These are phyloP conservation scores for Xylaria polymorpha DNA, from an alignment of 2,329 filamentous ascomycete genomes.

Conservation along the genomic window DNA sequence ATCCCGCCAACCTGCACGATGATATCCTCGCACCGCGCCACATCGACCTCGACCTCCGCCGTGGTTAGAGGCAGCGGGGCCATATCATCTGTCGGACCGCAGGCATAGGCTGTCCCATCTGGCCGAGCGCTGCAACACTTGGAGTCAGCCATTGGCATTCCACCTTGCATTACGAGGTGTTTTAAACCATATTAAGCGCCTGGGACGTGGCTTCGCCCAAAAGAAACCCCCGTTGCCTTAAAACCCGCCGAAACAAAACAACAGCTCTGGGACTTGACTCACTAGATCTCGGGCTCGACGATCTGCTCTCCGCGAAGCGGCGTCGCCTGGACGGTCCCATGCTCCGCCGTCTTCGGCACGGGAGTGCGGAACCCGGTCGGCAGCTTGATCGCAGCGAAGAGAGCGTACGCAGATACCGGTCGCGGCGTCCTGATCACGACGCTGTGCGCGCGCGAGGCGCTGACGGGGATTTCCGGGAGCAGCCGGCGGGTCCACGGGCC, in stretches of 20 bases:
- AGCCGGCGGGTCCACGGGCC: conserved; percentile 61
- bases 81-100: conserved; percentile 72
- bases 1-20: conserved; percentile 69
- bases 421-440: conserved; percentile 56
- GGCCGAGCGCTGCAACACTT: conserved; percentile 65
- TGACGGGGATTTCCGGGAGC: conserved; percentile 57
- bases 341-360: conserved; percentile 41
- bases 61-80: conserved; percentile 71
- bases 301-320: conserved; percentile 52
- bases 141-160: not conserved
- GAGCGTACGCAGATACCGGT: conserved; percentile 66
- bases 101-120: conserved; percentile 80
- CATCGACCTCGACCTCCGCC: conserved; percentile 74
- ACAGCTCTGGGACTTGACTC: not conserved
- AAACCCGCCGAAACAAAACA: not conserved
- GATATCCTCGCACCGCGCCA: conserved; percentile 74
- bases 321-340: conserved; percentile 21
- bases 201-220: not conserved
- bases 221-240: not conserved
- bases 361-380: conserved; percentile 62
- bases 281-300: conserved; percentile 79
- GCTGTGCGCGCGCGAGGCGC: conserved; percentile 58
- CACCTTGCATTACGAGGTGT: not conserved
- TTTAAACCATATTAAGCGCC: not conserved
- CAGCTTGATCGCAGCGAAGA: conserved; percentile 78